Evolutionary conservation across 768 basidiomycete species (phyloP).

Genomic region (Boletus subcaerulescens): DNA sequence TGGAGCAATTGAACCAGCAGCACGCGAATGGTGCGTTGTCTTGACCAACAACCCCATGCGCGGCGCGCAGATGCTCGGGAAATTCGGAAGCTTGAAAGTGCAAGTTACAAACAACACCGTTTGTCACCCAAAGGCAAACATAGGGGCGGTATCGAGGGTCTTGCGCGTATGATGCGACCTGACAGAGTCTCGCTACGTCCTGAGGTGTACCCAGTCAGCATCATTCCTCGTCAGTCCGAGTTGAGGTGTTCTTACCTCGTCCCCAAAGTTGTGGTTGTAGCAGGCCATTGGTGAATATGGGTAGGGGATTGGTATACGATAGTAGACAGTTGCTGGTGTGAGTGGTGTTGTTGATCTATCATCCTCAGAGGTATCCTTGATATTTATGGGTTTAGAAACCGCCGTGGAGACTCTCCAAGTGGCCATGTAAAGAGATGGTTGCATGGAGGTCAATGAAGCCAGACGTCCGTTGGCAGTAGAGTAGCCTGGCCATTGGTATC

Average conservation of each 20-base stretch:
- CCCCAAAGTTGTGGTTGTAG: conserved; percentile 11
- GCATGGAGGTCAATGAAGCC: too few species aligned
- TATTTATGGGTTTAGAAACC: conserved; percentile 18
- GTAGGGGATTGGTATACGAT: not conserved
- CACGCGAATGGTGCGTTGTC: conserved; percentile 11
- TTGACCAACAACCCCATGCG: conserved; percentile 19
- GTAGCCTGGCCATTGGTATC: too few species aligned
- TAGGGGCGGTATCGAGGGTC: conserved; percentile 7
- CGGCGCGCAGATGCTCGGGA: conserved; percentile 20
- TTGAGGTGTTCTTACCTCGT: conserved; percentile 5
- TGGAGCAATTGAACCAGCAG: conserved; percentile 17
- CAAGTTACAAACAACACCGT: not conserved
- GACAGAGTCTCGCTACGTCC: conserved; percentile 4
- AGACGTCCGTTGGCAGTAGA: too few species aligned
- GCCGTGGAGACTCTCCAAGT: not conserved
- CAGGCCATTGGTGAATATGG: conserved; percentile 6
- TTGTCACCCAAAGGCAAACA: conserved; percentile 16
- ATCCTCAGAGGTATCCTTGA: not conserved
- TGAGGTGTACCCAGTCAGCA: conserved; percentile 5
- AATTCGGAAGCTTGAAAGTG: conserved; percentile 8
- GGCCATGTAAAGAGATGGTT: too few species aligned
- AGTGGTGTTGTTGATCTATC: conserved; percentile 3
- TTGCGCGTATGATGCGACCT: not conserved
- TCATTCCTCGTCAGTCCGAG: not conserved
- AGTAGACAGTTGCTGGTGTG: not conserved